Conservation (phyloP, 1,284 basidiomycete species). For the Exobasidium cylindrosporum region DNA sequence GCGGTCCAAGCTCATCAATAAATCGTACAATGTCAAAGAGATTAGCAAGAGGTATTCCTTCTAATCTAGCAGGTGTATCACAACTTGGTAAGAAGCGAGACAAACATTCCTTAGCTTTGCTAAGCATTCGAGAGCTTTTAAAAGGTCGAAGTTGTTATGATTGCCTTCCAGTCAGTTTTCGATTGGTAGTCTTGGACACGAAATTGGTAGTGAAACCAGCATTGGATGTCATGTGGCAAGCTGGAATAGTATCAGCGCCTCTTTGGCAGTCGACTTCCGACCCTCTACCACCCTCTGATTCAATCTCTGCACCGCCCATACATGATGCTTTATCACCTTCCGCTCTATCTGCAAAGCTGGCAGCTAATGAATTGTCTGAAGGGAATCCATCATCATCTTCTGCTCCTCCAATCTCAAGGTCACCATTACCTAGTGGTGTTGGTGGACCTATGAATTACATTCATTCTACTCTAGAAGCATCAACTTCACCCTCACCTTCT, state of each 20-base stretch:
- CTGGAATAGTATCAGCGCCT: constrained; percentile 88
- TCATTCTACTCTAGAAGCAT: neutral
- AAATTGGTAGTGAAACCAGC: constrained; percentile 52
- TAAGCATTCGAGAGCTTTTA: constrained; percentile 76
- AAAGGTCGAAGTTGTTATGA: constrained; percentile 84
- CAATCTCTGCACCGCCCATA: neutral
- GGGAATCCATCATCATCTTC: neutral
- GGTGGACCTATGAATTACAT: neutral
- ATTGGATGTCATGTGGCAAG: constrained; percentile 54
- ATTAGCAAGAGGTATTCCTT: neutral
- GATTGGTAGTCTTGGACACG: constrained; percentile 87
- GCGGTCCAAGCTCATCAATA: neutral
- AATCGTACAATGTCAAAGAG: neutral
- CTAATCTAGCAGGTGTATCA: neutral
- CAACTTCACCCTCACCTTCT: neutral
- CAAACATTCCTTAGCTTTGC: constrained; percentile 61
- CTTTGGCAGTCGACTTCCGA: constrained; percentile 64
- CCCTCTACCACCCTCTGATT: constrained; percentile 10
- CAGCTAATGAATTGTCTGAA: neutral
- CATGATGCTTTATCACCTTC: neutral
- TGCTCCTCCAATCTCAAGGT: neutral
- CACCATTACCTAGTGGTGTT: neutral
- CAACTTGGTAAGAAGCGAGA: constrained; percentile 13
- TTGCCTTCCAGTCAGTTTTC: constrained; percentile 91
- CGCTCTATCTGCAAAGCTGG: neutral